These are phyloP conservation scores for Stentor coeruleus DNA, from an alignment of 73 alveolate genomes.

Conservation along the genomic window DNA sequence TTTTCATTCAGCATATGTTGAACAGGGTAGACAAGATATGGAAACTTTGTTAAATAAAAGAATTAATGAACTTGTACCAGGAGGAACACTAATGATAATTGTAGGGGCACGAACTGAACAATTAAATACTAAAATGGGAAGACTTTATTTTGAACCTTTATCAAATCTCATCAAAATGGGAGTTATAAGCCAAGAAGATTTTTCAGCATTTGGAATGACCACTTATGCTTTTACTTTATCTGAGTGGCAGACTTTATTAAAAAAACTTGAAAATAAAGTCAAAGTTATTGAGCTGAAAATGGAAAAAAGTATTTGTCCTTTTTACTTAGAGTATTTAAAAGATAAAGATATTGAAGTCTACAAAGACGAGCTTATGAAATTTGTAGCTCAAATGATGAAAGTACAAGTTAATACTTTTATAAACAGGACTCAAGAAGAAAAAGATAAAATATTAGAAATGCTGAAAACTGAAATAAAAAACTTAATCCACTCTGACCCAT, in stretches of 20 bases:
- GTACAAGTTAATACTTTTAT: not conserved
- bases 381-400: not conserved
- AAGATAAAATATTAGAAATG: not conserved
- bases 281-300: not conserved
- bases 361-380: not conserved
- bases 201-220: not conserved
- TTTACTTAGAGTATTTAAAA: not conserved
- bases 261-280: not conserved
- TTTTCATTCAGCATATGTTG: not conserved
- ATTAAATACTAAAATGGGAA: not conserved
- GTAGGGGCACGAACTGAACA: not conserved
- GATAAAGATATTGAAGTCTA: not conserved
- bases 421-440: not conserved
- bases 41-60: not conserved
- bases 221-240: not conserved
- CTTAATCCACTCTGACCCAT: not conserved
- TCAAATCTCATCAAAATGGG: not conserved
- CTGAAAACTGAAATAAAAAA: not conserved
- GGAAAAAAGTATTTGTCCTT: not conserved
- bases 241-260: not conserved
- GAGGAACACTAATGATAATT: not conserved
- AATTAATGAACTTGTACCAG: not conserved
- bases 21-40: not conserved
- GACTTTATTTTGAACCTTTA: not conserved
- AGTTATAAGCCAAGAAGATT: not conserved